Percentiles rank a stretch among this genome's conserved stretches.
Conservation (phyloP, 2,329 filamentous ascomycete species). For the Apiospora aurea region DNA sequence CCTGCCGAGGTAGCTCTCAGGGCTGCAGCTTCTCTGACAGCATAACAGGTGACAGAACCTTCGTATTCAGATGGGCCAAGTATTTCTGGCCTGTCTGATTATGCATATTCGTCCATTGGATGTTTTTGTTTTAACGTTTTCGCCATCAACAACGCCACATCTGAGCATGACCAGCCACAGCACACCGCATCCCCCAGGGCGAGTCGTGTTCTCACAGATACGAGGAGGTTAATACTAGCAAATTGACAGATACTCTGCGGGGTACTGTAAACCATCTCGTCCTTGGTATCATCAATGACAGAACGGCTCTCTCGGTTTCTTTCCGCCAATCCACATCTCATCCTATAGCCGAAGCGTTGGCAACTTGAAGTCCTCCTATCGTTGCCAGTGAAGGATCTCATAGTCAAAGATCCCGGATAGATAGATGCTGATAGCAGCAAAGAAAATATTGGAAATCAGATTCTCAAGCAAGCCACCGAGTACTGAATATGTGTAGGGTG, state of each 20-base stretch:
- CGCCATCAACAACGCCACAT: not conserved
- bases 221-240: not conserved
- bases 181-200: not conserved
- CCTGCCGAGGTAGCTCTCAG: not conserved
- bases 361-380: not conserved
- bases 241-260: not conserved
- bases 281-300: not conserved
- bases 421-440: conserved; percentile 26
- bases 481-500: not conserved
- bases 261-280: not conserved
- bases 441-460: conserved; percentile 16
- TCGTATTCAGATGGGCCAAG: not conserved
- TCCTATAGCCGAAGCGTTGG: too few species aligned
- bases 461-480: not conserved
- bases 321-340: too few species aligned
- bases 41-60: not conserved
- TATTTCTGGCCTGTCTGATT: not conserved
- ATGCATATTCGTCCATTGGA: too few species aligned
- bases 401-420: conserved; percentile 28
- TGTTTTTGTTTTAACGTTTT: too few species aligned
- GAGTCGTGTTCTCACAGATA: not conserved
- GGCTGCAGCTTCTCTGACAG: not conserved
- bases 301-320: too few species aligned
- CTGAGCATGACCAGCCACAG: not conserved
- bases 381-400: conserved; percentile 18